Conservation (phyloP, 345 rosid genomes). For the Arabidopsis thaliana region TAIR10.1 NC_003070.9:24501-25000, state of each 20-base stretch:
- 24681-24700: not conserved
- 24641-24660: slow-evolving; percentile 91
- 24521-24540: slow-evolving; percentile 44
- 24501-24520: slow-evolving; percentile 15
- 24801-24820: slow-evolving; percentile 87
- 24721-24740: not conserved
- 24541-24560: slow-evolving; percentile 98
- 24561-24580: slow-evolving; percentile 71
- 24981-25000: not conserved
- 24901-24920: slow-evolving; percentile 84
- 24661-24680: slow-evolving; percentile 10
- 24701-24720: not conserved
- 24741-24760: slow-evolving; percentile 69
- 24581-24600: slow-evolving; percentile 98
- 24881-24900: slow-evolving; percentile 99
- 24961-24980: slow-evolving; percentile 53
- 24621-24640: slow-evolving; percentile 92
- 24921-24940: slow-evolving; percentile 97
- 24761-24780: slow-evolving; percentile 98
- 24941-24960: slow-evolving; percentile 98
- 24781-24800: slow-evolving; percentile 96
- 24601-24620: slow-evolving; percentile 96
- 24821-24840: slow-evolving; percentile 93
- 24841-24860: slow-evolving; percentile 99
- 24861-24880: slow-evolving; percentile 96